Conservation (phyloP, 2,329 filamentous ascomycete species). For the Bertia moriformis region DNA sequence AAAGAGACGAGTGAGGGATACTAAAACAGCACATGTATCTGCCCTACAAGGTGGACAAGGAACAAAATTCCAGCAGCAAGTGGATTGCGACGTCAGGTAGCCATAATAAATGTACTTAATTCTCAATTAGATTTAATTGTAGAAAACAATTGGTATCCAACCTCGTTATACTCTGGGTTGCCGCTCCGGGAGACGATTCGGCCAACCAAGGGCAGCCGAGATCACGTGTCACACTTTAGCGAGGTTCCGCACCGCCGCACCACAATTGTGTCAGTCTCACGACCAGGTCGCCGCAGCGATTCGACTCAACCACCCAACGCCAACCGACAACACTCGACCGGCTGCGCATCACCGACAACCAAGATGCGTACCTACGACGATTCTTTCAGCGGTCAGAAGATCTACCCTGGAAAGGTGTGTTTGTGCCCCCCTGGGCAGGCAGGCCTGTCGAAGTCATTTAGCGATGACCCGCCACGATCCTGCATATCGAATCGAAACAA, state of each 20-base stretch:
- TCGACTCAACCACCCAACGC: constrained; percentile 20
- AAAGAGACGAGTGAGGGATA: too few relatives aligned
- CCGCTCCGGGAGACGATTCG: neutral
- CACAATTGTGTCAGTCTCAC: constrained; percentile 20
- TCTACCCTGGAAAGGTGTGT: constrained; percentile 68
- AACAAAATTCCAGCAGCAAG: too few relatives aligned
- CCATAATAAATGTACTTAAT: too few relatives aligned
- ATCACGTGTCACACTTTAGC: constrained; percentile 27
- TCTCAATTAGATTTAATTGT: too few relatives aligned
- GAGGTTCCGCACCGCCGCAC: constrained; percentile 21
- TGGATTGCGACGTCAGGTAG: neutral
- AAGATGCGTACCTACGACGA: constrained; percentile 69
- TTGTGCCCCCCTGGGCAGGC: constrained; percentile 7
- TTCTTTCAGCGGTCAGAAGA: constrained; percentile 63
- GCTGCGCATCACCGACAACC: constrained; percentile 24
- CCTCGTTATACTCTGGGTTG: neutral
- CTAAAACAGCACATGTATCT: too few relatives aligned
- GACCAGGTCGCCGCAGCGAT: neutral
- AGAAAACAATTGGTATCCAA: neutral
- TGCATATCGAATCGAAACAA: constrained; percentile 2
- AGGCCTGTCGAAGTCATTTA: constrained; percentile 6
- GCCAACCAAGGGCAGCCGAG: constrained; percentile 17
- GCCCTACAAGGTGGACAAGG: too few relatives aligned
- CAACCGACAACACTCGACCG: constrained; percentile 21
- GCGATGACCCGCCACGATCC: constrained; percentile 2